Conservation (phyloP, 495 filamentous ascomycete species). For the Xylaria nigripes region DNA sequence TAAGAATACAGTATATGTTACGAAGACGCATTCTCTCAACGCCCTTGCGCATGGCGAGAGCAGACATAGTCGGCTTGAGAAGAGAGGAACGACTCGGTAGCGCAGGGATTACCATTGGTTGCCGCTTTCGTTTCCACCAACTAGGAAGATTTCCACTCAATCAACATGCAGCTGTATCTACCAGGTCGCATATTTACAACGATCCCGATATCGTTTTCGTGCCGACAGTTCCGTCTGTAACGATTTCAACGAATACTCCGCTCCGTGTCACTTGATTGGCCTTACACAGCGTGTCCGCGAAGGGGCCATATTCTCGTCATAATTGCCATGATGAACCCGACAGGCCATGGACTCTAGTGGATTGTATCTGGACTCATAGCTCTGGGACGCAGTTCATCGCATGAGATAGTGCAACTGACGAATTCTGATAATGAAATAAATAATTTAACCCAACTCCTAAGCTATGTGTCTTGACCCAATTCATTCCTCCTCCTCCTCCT, state of each 20-base stretch:
- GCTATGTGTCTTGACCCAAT: neutral
- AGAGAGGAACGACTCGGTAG: neutral
- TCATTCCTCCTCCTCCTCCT: neutral
- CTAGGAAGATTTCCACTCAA: neutral
- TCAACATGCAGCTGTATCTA: neutral
- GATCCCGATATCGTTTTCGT: neutral
- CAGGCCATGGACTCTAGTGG: neutral
- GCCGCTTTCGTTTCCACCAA: neutral
- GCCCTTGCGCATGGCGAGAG: neutral
- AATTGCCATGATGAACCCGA: constrained; percentile 7
- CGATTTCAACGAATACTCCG: neutral
- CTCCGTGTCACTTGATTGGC: neutral
- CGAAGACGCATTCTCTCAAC: neutral
- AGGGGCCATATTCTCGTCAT: neutral
- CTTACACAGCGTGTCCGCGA: neutral
- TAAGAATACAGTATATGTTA: neutral
- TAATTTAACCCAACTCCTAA: neutral
- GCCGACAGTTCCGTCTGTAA: neutral
- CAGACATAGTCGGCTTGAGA: neutral
- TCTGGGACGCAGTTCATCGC: neutral
- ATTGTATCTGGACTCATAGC: neutral
- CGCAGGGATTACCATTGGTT: neutral
- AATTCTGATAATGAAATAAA: neutral
- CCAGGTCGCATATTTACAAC: neutral
- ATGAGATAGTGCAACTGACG: neutral